Conservation (phyloP, 2,329 filamentous ascomycete species). For the Aspergillus oerlinghausenensis region DNA sequence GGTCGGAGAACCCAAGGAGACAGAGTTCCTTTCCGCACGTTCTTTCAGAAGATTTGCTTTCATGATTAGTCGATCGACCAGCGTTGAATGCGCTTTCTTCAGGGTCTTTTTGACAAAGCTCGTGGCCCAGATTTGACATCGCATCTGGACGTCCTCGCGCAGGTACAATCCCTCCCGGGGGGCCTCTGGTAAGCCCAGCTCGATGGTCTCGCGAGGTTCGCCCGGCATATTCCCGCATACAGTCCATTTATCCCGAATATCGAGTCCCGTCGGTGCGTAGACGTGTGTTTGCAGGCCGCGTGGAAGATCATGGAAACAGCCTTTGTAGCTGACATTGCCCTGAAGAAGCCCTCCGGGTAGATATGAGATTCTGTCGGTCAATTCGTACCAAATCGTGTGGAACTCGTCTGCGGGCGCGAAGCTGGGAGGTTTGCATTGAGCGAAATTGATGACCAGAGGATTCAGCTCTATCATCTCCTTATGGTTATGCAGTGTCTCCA, state of each 20-base stretch:
- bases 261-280: slow-evolving; percentile 75
- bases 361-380: slow-evolving; percentile 73
- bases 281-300: slow-evolving; percentile 75
- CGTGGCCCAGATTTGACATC: slow-evolving; percentile 71
- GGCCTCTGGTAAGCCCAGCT: slow-evolving; percentile 58
- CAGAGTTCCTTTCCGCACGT: slow-evolving; percentile 4
- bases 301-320: slow-evolving; percentile 70
- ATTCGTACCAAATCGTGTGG: slow-evolving; percentile 69
- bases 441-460: slow-evolving; percentile 70
- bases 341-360: slow-evolving; percentile 62
- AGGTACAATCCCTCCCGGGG: slow-evolving; percentile 70
- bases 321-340: slow-evolving; percentile 71
- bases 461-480: slow-evolving; percentile 83
- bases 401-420: slow-evolving; percentile 67
- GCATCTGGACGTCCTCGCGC: slow-evolving; percentile 79
- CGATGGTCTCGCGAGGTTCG: slow-evolving; percentile 61
- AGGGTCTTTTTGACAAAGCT: slow-evolving; percentile 78
- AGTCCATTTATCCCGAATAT: slow-evolving; percentile 74
- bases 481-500: slow-evolving; percentile 74
- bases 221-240: slow-evolving; percentile 68
- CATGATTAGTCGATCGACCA: slow-evolving; percentile 62
- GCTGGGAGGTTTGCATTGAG: slow-evolving; percentile 62
- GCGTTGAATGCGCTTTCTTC: slow-evolving; percentile 65
- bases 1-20: neutral
- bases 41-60: slow-evolving; percentile 43